These are phyloP conservation scores for Nitzschia sp. DNA, from an alignment of 108 stramenopile species.

Conservation along the genomic window DNA sequence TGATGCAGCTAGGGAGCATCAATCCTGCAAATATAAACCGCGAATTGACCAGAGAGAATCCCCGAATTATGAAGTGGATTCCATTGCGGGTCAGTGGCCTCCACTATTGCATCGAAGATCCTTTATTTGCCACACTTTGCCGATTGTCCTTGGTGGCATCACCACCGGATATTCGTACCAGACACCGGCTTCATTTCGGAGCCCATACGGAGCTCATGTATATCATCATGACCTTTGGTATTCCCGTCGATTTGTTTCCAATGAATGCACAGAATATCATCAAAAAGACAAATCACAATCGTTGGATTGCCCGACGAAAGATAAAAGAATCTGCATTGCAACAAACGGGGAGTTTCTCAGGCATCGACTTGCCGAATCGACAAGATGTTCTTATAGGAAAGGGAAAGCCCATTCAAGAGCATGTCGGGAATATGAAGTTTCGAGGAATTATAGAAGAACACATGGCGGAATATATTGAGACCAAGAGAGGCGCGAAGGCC, in stretches of 20 bases:
- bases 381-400: constrained; percentile 19
- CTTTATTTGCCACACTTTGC: neutral
- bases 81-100: neutral
- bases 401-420: constrained; percentile 9
- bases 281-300: neutral
- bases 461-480: neutral
- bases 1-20: too few relatives aligned
- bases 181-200: constrained; percentile 1
- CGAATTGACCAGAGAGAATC: neutral
- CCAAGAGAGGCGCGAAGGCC: neutral
- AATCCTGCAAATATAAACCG: too few relatives aligned
- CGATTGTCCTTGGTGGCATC: neutral
- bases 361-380: constrained; percentile 7
- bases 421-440: constrained; percentile 3
- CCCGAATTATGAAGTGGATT: neutral
- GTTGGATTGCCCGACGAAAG: constrained; percentile 8
- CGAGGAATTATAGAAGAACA: neutral
- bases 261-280: neutral
- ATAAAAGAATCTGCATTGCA: neutral
- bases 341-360: neutral
- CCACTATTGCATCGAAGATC: constrained; percentile 1
- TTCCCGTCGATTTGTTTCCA: neutral
- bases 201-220: constrained; percentile 6
- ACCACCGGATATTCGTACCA: neutral
- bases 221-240: neutral